phyloP scores from a whole-genome alignment of 2,329 filamentous ascomycete genomes.

The Macrophomina phaseolina region DNA sequence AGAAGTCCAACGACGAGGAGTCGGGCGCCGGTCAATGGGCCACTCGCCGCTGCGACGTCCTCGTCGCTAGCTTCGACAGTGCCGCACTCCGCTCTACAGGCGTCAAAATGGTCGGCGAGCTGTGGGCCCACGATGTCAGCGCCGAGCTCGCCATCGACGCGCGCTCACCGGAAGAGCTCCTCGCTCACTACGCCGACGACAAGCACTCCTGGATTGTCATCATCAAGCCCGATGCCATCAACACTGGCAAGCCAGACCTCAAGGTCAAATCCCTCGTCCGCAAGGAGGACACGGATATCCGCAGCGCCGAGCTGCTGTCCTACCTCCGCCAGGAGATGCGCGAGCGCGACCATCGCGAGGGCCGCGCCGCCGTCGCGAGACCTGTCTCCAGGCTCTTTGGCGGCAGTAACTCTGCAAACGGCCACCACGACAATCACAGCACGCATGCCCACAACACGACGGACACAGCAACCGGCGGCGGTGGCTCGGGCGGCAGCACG shows the following conservation, averaged over 20 bases:
- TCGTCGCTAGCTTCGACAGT: slow-evolving; percentile 86
- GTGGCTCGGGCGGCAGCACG: slow-evolving; percentile 8
- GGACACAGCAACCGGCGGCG: slow-evolving; percentile 32
- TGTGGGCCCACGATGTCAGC: slow-evolving; percentile 85
- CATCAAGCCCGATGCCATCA: slow-evolving; percentile 74
- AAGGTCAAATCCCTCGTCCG: slow-evolving; percentile 80
- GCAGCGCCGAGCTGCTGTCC: slow-evolving; percentile 71
- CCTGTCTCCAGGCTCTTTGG: slow-evolving; percentile 37
- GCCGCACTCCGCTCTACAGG: slow-evolving; percentile 76
- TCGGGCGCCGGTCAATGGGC: slow-evolving; percentile 43
- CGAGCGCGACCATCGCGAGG: slow-evolving; percentile 72
- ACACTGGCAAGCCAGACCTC: slow-evolving; percentile 58
- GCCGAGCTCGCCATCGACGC: slow-evolving; percentile 86
- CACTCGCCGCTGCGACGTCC: slow-evolving; percentile 74
- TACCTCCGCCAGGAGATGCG: slow-evolving; percentile 85
- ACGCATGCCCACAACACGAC: slow-evolving; percentile 29
- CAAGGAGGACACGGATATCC: slow-evolving; percentile 79
- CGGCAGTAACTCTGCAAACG: slow-evolving; percentile 36
- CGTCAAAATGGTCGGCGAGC: slow-evolving; percentile 74
- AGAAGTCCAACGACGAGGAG: slow-evolving; percentile 70
- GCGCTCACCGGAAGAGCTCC: slow-evolving; percentile 77
- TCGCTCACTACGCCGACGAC: slow-evolving; percentile 77
- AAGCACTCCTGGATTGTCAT: slow-evolving; percentile 86
- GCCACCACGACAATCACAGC: slow-evolving; percentile 2
- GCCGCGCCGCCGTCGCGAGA: slow-evolving; percentile 36